Evolutionary conservation across 768 basidiomycete species (phyloP).

Genomic region (Hortiboletus campestris): DNA sequence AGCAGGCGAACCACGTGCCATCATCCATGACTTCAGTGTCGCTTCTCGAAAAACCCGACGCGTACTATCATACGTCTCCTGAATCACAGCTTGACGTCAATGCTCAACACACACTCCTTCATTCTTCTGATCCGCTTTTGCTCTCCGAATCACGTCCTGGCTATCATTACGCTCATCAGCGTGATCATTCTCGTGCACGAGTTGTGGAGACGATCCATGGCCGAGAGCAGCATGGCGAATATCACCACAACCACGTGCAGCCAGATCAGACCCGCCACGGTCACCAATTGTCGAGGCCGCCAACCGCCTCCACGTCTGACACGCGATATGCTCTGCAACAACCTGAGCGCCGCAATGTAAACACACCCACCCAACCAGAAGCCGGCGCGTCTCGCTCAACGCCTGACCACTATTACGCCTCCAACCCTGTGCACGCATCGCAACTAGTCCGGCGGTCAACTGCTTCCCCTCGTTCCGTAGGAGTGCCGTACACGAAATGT

Average conservation of each 20-base stretch:
- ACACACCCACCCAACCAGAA: constrained; percentile 21
- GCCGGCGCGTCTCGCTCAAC: constrained; percentile 15
- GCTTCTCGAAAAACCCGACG: constrained; percentile 25
- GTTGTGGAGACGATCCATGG: constrained; percentile 22
- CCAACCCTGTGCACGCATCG: constrained; percentile 9
- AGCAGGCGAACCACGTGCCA: constrained; percentile 23
- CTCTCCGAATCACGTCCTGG: constrained; percentile 27
- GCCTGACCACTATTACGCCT: constrained; percentile 17
- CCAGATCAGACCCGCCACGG: constrained; percentile 12
- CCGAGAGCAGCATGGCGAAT: constrained; percentile 28
- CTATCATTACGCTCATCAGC: constrained; percentile 32
- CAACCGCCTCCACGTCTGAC: constrained; percentile 18
- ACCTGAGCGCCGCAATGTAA: constrained; percentile 9
- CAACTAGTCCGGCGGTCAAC: constrained; percentile 24
- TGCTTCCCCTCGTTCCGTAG: constrained; percentile 12
- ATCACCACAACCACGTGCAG: constrained; percentile 25
- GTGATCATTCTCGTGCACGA: constrained; percentile 26
- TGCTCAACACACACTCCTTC: constrained; percentile 6
- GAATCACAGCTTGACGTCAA: constrained; percentile 32
- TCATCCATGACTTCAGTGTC: constrained; percentile 29
- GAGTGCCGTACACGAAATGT: constrained; percentile 24
- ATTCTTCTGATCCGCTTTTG: constrained; percentile 30
- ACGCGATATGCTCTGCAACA: constrained; percentile 21
- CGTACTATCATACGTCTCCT: constrained; percentile 27
- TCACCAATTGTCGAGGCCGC: constrained; percentile 18